Percentiles rank a stretch among this genome's conserved stretches.
Evolutionary conservation across 2,329 filamentous ascomycete genomes (phyloP).

Genomic region (Dothistroma pini): DNA sequence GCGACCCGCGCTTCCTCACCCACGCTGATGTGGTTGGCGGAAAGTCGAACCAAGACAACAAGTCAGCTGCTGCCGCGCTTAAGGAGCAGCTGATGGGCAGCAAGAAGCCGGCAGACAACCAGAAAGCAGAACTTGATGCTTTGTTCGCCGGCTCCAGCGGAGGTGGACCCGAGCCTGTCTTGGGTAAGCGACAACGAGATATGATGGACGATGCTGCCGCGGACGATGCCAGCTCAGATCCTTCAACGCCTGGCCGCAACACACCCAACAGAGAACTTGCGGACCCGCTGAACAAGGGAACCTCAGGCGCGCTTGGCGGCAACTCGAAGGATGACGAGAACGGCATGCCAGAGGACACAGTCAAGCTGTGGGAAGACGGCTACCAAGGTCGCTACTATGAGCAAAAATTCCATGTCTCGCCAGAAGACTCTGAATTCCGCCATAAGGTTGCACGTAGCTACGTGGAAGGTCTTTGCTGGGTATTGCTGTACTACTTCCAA

Average conservation of each 20-base stretch:
- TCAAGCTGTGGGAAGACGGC: slow-evolving; percentile 90
- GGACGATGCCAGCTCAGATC: slow-evolving; percentile 30
- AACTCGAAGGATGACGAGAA: slow-evolving; percentile 51
- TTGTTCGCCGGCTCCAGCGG: slow-evolving; percentile 30
- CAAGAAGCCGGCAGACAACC: slow-evolving; percentile 32
- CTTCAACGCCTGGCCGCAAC: slow-evolving; percentile 55
- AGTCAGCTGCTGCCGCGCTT: slow-evolving; percentile 85
- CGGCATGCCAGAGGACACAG: slow-evolving; percentile 70
- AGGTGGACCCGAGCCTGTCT: slow-evolving; percentile 45
- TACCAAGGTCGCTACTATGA: slow-evolving; percentile 96
- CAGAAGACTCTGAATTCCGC: slow-evolving; percentile 78
- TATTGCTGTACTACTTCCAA: slow-evolving; percentile 95
- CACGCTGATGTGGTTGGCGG: slow-evolving; percentile 74
- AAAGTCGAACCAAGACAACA: slow-evolving; percentile 74
- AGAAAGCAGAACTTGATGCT: slow-evolving; percentile 31
- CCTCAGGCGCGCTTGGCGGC: slow-evolving; percentile 36
- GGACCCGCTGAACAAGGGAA: slow-evolving; percentile 27
- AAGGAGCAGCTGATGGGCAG: slow-evolving; percentile 69
- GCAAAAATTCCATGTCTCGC: slow-evolving; percentile 86
- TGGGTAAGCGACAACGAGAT: slow-evolving; percentile 75
- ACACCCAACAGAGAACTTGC: slow-evolving; percentile 46
- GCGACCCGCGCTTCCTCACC: slow-evolving; percentile 60
- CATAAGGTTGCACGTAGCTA: slow-evolving; percentile 88
- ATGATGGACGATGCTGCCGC: slow-evolving; percentile 58
- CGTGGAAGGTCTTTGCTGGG: slow-evolving; percentile 92